phyloP scores from a whole-genome alignment of 768 basidiomycete genomes.

The Artomyces pyxidatus region DNA sequence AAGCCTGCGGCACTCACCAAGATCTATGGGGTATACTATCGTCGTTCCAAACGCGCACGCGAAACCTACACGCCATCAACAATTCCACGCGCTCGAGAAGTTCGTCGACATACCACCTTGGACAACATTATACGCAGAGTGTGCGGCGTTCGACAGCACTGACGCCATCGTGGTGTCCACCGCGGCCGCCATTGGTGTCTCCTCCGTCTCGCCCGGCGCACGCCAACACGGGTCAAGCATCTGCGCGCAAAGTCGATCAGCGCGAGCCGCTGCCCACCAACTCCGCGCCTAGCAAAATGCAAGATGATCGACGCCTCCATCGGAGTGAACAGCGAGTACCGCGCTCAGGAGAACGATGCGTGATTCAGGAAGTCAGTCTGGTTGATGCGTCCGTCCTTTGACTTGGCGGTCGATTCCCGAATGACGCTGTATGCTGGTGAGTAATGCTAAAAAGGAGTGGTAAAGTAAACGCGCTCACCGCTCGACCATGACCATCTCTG shows the following conservation, averaged over 20 bases:
- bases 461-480: conserved; percentile 43
- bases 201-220: conserved; percentile 49
- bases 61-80: conserved; percentile 40
- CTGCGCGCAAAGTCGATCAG: conserved; percentile 88
- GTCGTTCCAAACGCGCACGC: conserved; percentile 94
- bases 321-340: conserved; percentile 92
- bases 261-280: conserved; percentile 60
- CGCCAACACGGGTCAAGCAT: conserved; percentile 87
- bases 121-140: conserved; percentile 79
- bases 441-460: background rate
- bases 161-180: conserved; percentile 27
- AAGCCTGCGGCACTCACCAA: conserved; percentile 47
- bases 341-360: conserved; percentile 74
- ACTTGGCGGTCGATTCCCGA: conserved; percentile 81
- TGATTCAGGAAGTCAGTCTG: conserved; percentile 90
- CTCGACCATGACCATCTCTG: conserved; percentile 97
- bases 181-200: conserved; percentile 25
- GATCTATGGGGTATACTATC: conserved; percentile 93
- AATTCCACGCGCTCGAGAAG: background rate
- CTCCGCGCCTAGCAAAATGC: conserved; percentile 89
- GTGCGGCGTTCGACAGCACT: conserved; percentile 46
- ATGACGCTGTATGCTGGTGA: conserved; percentile 50
- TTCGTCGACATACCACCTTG: conserved; percentile 56
- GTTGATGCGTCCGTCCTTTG: conserved; percentile 93
- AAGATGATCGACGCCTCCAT: conserved; percentile 99